phyloP scores from a whole-genome alignment of 805 yeast species.

The Barnettozyma pratensis region DNA sequence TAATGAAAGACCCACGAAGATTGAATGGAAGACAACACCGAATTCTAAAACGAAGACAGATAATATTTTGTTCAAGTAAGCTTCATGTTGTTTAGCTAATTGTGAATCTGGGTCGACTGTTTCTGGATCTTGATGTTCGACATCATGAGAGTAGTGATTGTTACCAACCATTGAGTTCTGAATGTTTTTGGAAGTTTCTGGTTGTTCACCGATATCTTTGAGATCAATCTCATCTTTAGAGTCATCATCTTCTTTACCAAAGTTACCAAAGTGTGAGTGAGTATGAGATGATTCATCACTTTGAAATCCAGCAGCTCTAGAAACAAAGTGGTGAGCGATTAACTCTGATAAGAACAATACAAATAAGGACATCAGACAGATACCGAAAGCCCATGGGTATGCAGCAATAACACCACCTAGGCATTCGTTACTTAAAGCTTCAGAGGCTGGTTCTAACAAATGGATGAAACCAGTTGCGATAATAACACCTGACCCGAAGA shows the following conservation, averaged over 20 bases:
- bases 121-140: constrained; percentile 40
- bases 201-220: neutral
- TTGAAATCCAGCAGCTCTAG: constrained; percentile 25
- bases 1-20: constrained; percentile 72
- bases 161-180: constrained; percentile 22
- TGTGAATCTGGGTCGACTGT: constrained; percentile 32
- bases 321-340: constrained; percentile 38
- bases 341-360: constrained; percentile 45
- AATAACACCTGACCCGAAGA: constrained; percentile 81
- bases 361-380: constrained; percentile 42
- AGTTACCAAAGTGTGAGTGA: constrained; percentile 53
- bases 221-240: constrained; percentile 6
- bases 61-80: constrained; percentile 51
- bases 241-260: constrained; percentile 14
- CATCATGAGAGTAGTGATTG: constrained; percentile 40
- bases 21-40: constrained; percentile 79
- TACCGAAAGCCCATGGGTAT: constrained; percentile 56
- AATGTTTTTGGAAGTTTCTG: neutral
- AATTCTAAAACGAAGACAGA: constrained; percentile 62
- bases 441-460: constrained; percentile 63
- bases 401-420: constrained; percentile 53
- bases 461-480: constrained; percentile 80
- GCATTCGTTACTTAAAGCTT: constrained; percentile 50
- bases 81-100: constrained; percentile 30
- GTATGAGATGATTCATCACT: constrained; percentile 28